Evolutionary conservation across 768 basidiomycete genomes (phyloP), one percentile per base, ranked within the genome.

Genomic region (Xanthoconium stramineum): DNA sequence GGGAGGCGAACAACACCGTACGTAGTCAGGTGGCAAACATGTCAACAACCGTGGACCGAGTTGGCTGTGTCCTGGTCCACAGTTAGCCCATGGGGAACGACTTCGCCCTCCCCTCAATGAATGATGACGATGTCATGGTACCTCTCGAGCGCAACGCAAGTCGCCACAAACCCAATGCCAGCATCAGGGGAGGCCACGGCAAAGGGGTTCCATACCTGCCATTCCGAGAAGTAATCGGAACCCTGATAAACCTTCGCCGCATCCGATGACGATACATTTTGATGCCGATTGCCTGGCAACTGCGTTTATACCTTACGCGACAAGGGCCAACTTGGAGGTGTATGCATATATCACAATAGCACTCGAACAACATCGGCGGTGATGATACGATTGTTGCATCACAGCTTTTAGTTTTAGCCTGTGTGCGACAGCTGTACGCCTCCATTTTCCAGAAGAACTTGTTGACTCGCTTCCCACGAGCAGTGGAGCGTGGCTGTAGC

Each of bases 201-300:
- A 50, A 53, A 24, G 32, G 36, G 14, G 15, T 19, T 5, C 15
- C 35, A 48, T 50, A 29, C 47, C 44, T 52, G 54, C 56, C 56
- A 30, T 54, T 53, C 43, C 14, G 20, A 43, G 48, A 35, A 9
- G 33, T 6, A 30, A 49, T 38, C 11, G 14, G 43, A 46, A 39
- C 55, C 55, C 46, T 58, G 44, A 42, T 20, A 14, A 15, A 30
- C 47, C 50, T 39, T 29, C 14, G 24, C 38, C 49, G 30, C 48
- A 53, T 56, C 50, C 45, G 55, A 57, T 43, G 24, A 8, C 33
- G 44, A 32, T 38, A 19, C 17, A 46, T 38, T 56, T 50, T 68
- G 66, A 67, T 67, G 59, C 32, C 35, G 45, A 67, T 67, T 55
- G 59, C 64, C 61, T 60, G 53, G 66, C 64, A 67, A 69, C 66